A percentile compares a stretch with the other conserved stretches of the same genome.
phyloP scores from a whole-genome alignment of 2,329 filamentous ascomycete genomes.

The Aspergillus sp. region DNA sequence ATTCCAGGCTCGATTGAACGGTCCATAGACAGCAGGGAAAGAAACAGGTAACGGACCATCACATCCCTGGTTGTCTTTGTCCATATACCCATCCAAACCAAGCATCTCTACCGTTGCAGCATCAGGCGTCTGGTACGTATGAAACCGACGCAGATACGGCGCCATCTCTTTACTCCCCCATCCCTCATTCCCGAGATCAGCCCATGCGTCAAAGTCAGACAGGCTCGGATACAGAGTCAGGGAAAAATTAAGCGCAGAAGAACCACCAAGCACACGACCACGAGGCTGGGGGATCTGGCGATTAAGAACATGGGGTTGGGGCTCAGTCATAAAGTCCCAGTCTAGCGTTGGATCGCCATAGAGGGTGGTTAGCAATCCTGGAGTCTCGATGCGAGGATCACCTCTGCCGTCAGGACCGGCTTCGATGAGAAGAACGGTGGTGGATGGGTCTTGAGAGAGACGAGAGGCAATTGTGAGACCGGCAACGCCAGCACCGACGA shows the following conservation, averaged over 20 bases:
- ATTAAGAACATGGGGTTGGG: constrained; percentile 23
- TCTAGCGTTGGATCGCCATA: constrained; percentile 12
- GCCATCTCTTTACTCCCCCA: constrained; percentile 42
- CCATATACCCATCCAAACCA: constrained; percentile 3
- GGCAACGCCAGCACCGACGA: constrained; percentile 24
- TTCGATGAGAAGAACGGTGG: constrained; percentile 19
- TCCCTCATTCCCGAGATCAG: constrained; percentile 39
- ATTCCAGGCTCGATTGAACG: constrained; percentile 8
- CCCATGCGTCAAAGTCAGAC: constrained; percentile 43
- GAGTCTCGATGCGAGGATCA: constrained; percentile 10
- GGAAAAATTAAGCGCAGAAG: constrained; percentile 40
- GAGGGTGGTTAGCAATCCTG: constrained; percentile 5
- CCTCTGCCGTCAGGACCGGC: constrained; percentile 12
- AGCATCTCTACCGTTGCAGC: constrained; percentile 3
- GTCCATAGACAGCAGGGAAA: constrained; percentile 26
- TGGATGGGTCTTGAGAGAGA: constrained; percentile 17
- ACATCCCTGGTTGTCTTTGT: neutral
- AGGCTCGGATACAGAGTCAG: constrained; percentile 14
- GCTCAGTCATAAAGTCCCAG: constrained; percentile 9
- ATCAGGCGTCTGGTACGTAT: constrained; percentile 18
- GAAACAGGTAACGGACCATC: constrained; percentile 5
- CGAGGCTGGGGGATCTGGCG: constrained; percentile 37
- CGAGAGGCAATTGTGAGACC: constrained; percentile 22
- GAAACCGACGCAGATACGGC: constrained; percentile 46
- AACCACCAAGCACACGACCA: constrained; percentile 47